A percentile compares a stretch with the other conserved stretches of the same genome.
Conservation (phyloP, 768 basidiomycete species). For the Tulasnella calospora region DNA sequence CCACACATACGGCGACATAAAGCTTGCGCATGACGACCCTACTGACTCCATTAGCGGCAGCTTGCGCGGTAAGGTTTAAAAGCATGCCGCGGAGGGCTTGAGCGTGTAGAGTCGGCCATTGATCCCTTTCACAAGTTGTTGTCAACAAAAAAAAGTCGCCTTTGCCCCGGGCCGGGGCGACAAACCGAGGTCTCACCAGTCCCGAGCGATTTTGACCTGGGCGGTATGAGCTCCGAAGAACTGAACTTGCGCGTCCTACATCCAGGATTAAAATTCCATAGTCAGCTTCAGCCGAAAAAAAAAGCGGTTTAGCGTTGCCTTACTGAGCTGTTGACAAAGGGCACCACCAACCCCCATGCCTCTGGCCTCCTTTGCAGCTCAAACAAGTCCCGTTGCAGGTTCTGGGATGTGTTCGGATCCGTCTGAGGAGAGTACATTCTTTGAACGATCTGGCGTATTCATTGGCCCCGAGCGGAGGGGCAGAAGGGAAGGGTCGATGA, state of each 20-base stretch:
- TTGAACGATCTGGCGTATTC: constrained; percentile 18
- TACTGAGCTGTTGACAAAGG: constrained; percentile 56
- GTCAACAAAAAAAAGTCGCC: background rate
- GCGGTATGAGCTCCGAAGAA: constrained; percentile 94
- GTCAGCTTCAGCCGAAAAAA: background rate
- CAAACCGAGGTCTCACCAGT: constrained; percentile 55
- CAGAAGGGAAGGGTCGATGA: background rate
- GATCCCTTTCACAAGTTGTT: constrained; percentile 50
- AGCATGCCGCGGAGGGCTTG: constrained; percentile 59
- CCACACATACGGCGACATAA: constrained; percentile 69
- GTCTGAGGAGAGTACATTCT: constrained; percentile 27
- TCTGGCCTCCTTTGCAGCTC: constrained; percentile 39
- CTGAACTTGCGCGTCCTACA: constrained; percentile 70
- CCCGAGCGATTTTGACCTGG: constrained; percentile 88
- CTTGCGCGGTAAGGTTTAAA: constrained; percentile 62
- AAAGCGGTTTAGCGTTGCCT: background rate
- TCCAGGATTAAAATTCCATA: background rate
- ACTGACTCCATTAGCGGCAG: constrained; percentile 53
- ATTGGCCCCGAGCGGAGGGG: background rate
- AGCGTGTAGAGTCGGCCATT: constrained; percentile 60
- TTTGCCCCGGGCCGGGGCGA: background rate
- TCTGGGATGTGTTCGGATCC: constrained; percentile 28
- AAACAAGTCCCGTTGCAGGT: constrained; percentile 29
- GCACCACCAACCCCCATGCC: constrained; percentile 80
- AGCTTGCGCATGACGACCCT: constrained; percentile 79